These are phyloP conservation scores for Prinsepia uniflora DNA, from an alignment of 306 rosid species.

Conservation along the genomic window DNA sequence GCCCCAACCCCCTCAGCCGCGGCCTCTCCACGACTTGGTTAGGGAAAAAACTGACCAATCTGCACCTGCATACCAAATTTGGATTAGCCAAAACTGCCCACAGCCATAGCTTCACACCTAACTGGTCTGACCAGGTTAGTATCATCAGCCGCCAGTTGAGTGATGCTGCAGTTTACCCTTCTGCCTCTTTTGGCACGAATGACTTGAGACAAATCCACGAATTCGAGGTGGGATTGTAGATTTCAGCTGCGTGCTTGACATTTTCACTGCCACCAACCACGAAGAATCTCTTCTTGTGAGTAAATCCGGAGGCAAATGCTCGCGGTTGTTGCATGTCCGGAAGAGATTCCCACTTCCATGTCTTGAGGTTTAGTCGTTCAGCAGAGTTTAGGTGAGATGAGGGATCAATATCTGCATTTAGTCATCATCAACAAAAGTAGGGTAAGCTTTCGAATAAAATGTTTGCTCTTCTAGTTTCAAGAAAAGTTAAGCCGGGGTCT, in stretches of 20 bases:
- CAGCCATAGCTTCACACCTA: constrained; percentile 12
- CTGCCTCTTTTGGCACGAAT: constrained; percentile 14
- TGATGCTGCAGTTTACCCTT: constrained; percentile 7
- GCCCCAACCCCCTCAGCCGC: constrained; percentile 5
- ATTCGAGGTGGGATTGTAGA: constrained; percentile 1
- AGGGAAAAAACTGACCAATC: constrained; percentile 6
- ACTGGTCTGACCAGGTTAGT: constrained; percentile 8
- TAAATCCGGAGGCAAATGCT: constrained; percentile 9
- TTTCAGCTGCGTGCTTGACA: constrained; percentile 11
- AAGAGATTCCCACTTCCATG: constrained; percentile 12
- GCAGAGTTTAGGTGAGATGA: constrained; percentile 10
- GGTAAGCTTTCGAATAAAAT: neutral
- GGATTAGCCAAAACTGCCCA: neutral
- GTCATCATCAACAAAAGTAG: neutral
- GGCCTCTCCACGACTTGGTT: constrained; percentile 2
- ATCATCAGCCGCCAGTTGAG: neutral
- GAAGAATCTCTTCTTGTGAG: constrained; percentile 6
- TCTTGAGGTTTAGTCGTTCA: constrained; percentile 13
- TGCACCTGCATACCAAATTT: neutral
- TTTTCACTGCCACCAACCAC: constrained; percentile 6
- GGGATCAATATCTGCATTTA: constrained; percentile 1
- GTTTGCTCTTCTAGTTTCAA: neutral
- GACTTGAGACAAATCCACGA: constrained; percentile 1
- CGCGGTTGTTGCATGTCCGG: constrained; percentile 1
- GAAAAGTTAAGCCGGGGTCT: no score